Evolutionary conservation across 2,329 filamentous ascomycete genomes (phyloP).

Genomic region (Talaromyces sp.): DNA sequence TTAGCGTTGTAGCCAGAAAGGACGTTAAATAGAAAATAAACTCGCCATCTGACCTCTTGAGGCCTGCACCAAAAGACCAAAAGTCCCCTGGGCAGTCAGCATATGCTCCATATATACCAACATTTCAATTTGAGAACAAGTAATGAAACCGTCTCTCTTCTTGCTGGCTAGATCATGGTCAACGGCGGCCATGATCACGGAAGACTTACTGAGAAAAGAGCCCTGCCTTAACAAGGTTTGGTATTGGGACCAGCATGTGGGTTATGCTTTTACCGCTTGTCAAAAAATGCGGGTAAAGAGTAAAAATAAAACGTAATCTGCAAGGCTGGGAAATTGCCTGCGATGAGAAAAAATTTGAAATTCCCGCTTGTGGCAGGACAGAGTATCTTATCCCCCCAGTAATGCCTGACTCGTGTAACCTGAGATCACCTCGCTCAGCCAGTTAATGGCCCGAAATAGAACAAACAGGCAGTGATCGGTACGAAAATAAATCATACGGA

Average conservation of each 20-base stretch:
- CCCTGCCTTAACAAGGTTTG: not conserved
- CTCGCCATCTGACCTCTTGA: not conserved
- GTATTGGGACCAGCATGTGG: not conserved
- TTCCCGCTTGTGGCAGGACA: no score
- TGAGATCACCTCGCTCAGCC: no score
- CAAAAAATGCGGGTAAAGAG: not conserved
- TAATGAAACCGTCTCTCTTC: no score
- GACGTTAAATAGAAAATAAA: not conserved
- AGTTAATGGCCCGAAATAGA: not conserved
- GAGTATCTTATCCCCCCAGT: not conserved
- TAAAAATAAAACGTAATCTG: not conserved
- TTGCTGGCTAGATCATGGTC: not conserved
- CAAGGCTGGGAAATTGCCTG: not conserved
- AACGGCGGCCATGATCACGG: not conserved
- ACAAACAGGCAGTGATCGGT: not conserved
- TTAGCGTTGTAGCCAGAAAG: not conserved
- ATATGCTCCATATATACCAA: not conserved
- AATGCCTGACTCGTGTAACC: no score
- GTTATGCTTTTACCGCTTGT: not conserved
- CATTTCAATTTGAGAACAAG: not conserved
- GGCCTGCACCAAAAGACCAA: not conserved
- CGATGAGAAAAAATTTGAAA: no score
- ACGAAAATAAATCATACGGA: not conserved
- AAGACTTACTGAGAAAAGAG: not conserved
- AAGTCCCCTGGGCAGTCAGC: not conserved